Percentiles rank a stretch among this genome's conserved stretches.
Evolutionary conservation across 139 green algal species (phyloP).

Genomic region (Chara braunii): DNA sequence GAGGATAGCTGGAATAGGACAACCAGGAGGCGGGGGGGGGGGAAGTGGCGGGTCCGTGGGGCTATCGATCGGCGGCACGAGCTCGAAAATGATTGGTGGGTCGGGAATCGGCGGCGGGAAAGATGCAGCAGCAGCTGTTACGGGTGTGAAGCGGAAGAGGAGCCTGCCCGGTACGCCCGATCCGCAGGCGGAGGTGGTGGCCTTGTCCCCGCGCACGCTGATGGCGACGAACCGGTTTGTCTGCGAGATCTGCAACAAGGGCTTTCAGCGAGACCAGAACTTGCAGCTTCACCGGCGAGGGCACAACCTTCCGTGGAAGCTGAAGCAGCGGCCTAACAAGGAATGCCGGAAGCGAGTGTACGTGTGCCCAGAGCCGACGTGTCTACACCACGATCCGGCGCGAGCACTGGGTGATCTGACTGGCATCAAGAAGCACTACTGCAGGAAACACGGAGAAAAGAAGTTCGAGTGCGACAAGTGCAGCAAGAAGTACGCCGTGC

Average conservation of each 20-base stretch:
- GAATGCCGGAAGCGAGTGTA: slow-evolving; percentile 34
- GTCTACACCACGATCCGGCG: slow-evolving; percentile 33
- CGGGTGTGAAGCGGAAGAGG: slow-evolving; percentile 16
- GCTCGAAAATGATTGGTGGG: no score
- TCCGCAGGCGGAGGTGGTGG: slow-evolving; percentile 37
- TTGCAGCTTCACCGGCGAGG: slow-evolving; percentile 38
- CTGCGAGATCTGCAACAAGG: slow-evolving; percentile 43
- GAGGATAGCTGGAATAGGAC: no score
- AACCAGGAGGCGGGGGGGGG: no score
- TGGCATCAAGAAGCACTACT: slow-evolving; percentile 43
- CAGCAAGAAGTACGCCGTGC: slow-evolving; percentile 36
- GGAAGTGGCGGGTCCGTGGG: no score
- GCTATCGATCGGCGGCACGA: no score
- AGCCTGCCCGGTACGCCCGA: slow-evolving; percentile 30
- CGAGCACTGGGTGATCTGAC: slow-evolving; percentile 36
- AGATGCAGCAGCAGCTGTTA: no score
- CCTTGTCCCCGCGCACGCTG: slow-evolving; percentile 25
- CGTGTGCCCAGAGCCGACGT: slow-evolving; percentile 32
- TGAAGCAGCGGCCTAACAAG: slow-evolving; percentile 16
- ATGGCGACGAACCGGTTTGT: slow-evolving; percentile 40
- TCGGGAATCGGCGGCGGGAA: no score
- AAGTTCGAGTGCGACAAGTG: slow-evolving; percentile 45
- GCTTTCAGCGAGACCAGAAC: slow-evolving; percentile 44
- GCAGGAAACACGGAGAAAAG: slow-evolving; percentile 43
- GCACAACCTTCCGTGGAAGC: slow-evolving; percentile 43